Conservation (phyloP, 331 rosid genomes). For the Pyracantha coccinea region DNA sequence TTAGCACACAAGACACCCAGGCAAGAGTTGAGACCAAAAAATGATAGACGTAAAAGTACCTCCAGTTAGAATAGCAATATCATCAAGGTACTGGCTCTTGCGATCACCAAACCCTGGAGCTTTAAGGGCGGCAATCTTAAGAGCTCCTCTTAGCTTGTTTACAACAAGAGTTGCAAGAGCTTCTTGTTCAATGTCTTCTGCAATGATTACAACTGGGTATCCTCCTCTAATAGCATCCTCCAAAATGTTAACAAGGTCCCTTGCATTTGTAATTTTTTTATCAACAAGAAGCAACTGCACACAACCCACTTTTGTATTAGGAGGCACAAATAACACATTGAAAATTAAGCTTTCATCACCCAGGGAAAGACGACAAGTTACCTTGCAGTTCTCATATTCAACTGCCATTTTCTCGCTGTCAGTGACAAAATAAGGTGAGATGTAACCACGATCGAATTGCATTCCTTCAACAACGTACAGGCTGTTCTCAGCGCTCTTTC, state of each 20-base stretch:
- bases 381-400: conserved; percentile 95
- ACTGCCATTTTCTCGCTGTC: conserved; percentile 97
- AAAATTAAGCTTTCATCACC: not conserved
- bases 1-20: not conserved
- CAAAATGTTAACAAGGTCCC: conserved; percentile 78
- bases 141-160: conserved; percentile 89
- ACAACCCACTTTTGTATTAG: not conserved
- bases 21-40: not conserved
- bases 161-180: conserved; percentile 95
- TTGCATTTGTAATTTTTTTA: conserved; percentile 84
- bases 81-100: conserved; percentile 99
- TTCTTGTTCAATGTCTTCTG: conserved; percentile 96
- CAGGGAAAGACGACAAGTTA: not conserved
- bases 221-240: conserved; percentile 98
- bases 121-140: conserved; percentile 94
- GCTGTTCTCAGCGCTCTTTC: conserved; percentile 87
- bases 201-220: conserved; percentile 68
- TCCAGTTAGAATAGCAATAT: conserved; percentile 77
- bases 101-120: conserved; percentile 99
- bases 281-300: conserved; percentile 93
- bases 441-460: conserved; percentile 97
- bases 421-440: conserved; percentile 93
- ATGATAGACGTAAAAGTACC: conserved; percentile 14
- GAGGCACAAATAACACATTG: not conserved
- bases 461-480: conserved; percentile 97